Evolutionary conservation across 495 filamentous ascomycete genomes (phyloP).

Genomic region (Filosporella fistucella): DNA sequence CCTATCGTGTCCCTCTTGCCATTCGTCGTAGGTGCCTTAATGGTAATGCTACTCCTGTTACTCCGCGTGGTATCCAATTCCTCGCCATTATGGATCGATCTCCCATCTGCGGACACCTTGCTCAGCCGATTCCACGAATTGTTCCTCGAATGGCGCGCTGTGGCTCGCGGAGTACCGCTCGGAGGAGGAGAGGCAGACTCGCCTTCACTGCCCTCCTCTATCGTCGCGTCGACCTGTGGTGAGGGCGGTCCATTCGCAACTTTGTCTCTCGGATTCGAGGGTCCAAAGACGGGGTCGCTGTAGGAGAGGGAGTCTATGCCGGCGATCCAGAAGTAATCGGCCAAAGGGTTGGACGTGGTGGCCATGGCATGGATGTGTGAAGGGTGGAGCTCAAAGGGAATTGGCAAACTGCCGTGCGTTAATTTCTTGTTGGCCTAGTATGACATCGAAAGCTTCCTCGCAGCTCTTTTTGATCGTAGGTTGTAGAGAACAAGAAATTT

Average conservation of each 20-base stretch:
- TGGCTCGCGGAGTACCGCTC: conserved; percentile 41
- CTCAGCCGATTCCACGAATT: conserved; percentile 64
- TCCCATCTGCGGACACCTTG: conserved; percentile 55
- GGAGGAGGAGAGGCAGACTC: conserved; percentile 43
- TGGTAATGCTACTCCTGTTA: conserved; percentile 85
- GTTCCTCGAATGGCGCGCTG: conserved; percentile 55
- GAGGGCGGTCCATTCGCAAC: conserved; percentile 16
- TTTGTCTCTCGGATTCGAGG: conserved; percentile 29
- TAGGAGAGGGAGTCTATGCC: conserved; percentile 76
- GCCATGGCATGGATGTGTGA: conserved; percentile 45
- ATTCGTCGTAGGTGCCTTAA: conserved; percentile 38
- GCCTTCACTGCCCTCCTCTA: conserved; percentile 69
- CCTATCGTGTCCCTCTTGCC: conserved; percentile 24
- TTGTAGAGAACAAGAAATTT: no score
- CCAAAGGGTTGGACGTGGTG: conserved; percentile 71
- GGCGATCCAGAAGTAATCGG: conserved; percentile 99
- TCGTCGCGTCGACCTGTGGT: conserved; percentile 61
- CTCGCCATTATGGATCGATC: conserved; percentile 63
- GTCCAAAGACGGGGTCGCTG: conserved; percentile 36
- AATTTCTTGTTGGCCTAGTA: not conserved
- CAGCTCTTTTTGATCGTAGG: no score
- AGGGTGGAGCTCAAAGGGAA: no score
- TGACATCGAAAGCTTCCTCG: conserved; percentile 6
- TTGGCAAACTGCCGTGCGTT: not conserved
- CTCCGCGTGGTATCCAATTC: conserved; percentile 62